Percentiles rank a stretch among this genome's conserved stretches.
phyloP scores from a whole-genome alignment of 1,139 yeast species.

The Blastobotrys buckinghamii region DNA sequence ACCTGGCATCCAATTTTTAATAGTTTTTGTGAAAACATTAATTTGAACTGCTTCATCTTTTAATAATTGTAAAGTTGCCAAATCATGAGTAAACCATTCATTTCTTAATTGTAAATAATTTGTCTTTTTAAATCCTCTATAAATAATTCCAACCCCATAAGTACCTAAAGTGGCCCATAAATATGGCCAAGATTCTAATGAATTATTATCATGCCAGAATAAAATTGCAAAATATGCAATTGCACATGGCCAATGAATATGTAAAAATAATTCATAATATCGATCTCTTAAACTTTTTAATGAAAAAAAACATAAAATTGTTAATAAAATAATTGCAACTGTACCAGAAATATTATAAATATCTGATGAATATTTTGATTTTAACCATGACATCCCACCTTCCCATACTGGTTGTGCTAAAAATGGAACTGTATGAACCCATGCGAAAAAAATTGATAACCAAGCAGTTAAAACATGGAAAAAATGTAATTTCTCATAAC shows the following conservation, averaged over 20 bases:
- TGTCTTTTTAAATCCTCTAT: slow-evolving; percentile 49
- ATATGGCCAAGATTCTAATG: slow-evolving; percentile 42
- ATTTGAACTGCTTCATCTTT: slow-evolving; percentile 40
- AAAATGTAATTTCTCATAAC: slow-evolving; percentile 53
- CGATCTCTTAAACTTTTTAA: slow-evolving; percentile 41
- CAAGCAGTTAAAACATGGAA: slow-evolving; percentile 55
- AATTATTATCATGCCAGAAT: slow-evolving; percentile 44
- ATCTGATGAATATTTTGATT: slow-evolving; percentile 15
- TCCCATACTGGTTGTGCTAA: slow-evolving; percentile 43
- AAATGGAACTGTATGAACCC: slow-evolving; percentile 54
- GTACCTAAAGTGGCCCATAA: slow-evolving; percentile 53
- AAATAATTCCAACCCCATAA: slow-evolving; percentile 49
- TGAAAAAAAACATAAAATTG: slow-evolving; percentile 44
- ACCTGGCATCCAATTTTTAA: slow-evolving; percentile 50
- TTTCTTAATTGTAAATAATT: slow-evolving; percentile 40
- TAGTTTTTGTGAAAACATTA: slow-evolving; percentile 35
- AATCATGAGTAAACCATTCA: slow-evolving; percentile 42
- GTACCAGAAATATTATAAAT: slow-evolving; percentile 28
- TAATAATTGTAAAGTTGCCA: slow-evolving; percentile 36
- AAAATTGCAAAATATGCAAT: slow-evolving; percentile 49
- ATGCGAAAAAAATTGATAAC: slow-evolving; percentile 43
- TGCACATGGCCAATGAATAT: slow-evolving; percentile 55
- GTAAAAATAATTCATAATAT: slow-evolving; percentile 49
- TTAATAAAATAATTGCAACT: slow-evolving; percentile 43
- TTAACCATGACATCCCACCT: slow-evolving; percentile 39